Base-by-base conservation (phyloP, 202 grass and related monocot species). In the Dendrocalamus latiflorus region DNA sequence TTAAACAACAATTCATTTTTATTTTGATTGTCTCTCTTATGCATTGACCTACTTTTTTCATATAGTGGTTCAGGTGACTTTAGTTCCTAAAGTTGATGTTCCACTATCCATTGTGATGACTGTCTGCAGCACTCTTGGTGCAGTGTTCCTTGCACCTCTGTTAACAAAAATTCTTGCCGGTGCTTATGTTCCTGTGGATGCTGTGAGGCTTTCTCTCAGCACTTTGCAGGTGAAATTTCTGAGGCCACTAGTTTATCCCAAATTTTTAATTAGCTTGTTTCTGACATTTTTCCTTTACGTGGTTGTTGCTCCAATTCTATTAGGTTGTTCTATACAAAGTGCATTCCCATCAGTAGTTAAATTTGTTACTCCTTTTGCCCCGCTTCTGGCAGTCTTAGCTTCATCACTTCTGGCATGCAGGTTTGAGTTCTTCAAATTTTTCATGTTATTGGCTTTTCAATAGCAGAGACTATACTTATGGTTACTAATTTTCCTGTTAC, bases 251-350 rank as follows among this genome's bases (percentile, higher is more conserved):
- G 9, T 61, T 65, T n/a, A 63, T 70, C 59, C 18, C 30, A 51
- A 22, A 56, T 21, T n/a, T 9, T 43, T 9, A 43, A n/a, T 60
- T 20, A 47, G 38, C 79, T 75, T 41, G 64, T 70, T 68, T 53
- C 58, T 70, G 64, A 83, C 24, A 1, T 70, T 24, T 75, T 9
- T 14, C 6, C 25, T 84, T 45, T 64, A 95, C 86, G 77, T 95
- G 53, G 93, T 96, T 56, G 90, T 96, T 86, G 93, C 88, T 69
- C 93, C 93, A 63, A 87, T 96, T 81, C 48, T 96, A 16, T 81
- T 96, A 62, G 93, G 88, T 44, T 96, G 84, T 38, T 91, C 81
- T 37, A 54, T 96, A 69, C 93, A 96, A 87, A 89, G 80, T 63
- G 83, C 81, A 83, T 96, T 93, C 80, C 93, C 93, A 70, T 80